These are phyloP conservation scores for Cokeromyces recurvatus DNA, from an alignment of 371 early-diverging fungal species.

Conservation along the genomic window DNA sequence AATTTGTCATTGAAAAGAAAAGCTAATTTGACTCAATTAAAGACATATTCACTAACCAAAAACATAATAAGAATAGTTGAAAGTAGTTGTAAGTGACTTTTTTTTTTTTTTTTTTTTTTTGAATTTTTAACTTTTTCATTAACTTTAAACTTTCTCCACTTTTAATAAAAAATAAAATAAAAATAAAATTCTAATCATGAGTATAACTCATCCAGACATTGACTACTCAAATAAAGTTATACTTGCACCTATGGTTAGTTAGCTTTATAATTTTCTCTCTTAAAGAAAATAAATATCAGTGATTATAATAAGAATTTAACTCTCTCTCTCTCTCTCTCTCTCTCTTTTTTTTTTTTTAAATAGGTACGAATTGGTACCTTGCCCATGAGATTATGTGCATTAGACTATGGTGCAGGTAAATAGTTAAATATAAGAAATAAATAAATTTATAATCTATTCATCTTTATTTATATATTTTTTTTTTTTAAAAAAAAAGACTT, in stretches of 20 bases:
- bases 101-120: background rate
- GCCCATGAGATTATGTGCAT: slow-evolving; percentile 80
- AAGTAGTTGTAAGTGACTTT: background rate
- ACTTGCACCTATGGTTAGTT: slow-evolving; percentile 86
- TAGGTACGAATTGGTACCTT: slow-evolving; percentile 84
- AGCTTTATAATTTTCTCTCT: background rate
- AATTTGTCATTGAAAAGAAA: too few relatives aligned
- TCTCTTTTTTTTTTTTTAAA: background rate
- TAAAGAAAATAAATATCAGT: too few relatives aligned
- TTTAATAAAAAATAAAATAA: too few relatives aligned
- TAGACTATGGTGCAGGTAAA: slow-evolving; percentile 90
- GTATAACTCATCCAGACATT: slow-evolving; percentile 22
- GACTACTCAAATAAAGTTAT: slow-evolving; percentile 62
- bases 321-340: too few relatives aligned
- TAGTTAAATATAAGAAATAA: too few relatives aligned
- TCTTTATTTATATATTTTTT: too few relatives aligned
- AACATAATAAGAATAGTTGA: background rate
- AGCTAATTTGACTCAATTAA: too few relatives aligned
- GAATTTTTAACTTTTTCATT: background rate
- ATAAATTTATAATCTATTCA: too few relatives aligned
- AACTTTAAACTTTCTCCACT: too few relatives aligned
- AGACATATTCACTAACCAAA: background rate
- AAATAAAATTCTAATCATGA: slow-evolving; percentile 4
- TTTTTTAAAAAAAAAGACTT: slow-evolving; percentile 67
- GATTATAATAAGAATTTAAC: too few relatives aligned